phyloP scores from a whole-genome alignment of 306 rosid species.

The Geum urbanum region DNA sequence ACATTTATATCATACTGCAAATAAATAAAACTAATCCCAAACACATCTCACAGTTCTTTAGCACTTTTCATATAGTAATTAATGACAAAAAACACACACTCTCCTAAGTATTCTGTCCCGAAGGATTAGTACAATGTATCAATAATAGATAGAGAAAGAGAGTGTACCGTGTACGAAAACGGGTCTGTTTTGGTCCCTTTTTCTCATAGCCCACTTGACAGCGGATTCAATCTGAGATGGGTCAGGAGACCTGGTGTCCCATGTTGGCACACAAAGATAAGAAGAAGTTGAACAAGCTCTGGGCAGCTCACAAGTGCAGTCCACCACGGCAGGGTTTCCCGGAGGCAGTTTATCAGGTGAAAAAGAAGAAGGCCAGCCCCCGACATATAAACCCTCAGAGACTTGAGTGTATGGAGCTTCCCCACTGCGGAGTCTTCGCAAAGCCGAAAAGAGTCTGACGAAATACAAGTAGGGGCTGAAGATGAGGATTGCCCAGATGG shows the following conservation, averaged over 20 bases:
- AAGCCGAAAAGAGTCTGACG: slow-evolving; percentile 53
- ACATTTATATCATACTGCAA: no score
- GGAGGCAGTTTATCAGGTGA: slow-evolving; percentile 69
- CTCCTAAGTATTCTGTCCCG: no score
- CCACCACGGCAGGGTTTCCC: slow-evolving; percentile 69
- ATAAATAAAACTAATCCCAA: no score
- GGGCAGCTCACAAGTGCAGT: slow-evolving; percentile 91
- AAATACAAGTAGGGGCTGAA: slow-evolving; percentile 78
- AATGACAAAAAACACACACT: background rate
- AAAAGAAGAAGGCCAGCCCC: slow-evolving; percentile 91
- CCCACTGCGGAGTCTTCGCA: slow-evolving; percentile 52
- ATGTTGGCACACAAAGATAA: slow-evolving; percentile 72
- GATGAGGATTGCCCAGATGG: slow-evolving; percentile 48
- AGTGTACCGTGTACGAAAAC: slow-evolving; percentile 66
- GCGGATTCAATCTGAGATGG: slow-evolving; percentile 64
- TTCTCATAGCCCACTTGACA: slow-evolving; percentile 69
- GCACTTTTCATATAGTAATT: no score
- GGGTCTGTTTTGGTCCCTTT: slow-evolving; percentile 62
- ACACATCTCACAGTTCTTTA: no score
- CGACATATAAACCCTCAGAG: slow-evolving; percentile 66
- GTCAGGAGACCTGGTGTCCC: slow-evolving; percentile 82
- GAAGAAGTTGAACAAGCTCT: slow-evolving; percentile 29
- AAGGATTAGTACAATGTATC: no score
- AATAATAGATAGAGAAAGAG: background rate
- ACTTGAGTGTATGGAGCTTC: slow-evolving; percentile 59